A percentile compares a stretch with the other conserved stretches of the same genome.
phyloP scores from a whole-genome alignment of 495 filamentous ascomycete species.

The Aspergillus olivimuriae region DNA sequence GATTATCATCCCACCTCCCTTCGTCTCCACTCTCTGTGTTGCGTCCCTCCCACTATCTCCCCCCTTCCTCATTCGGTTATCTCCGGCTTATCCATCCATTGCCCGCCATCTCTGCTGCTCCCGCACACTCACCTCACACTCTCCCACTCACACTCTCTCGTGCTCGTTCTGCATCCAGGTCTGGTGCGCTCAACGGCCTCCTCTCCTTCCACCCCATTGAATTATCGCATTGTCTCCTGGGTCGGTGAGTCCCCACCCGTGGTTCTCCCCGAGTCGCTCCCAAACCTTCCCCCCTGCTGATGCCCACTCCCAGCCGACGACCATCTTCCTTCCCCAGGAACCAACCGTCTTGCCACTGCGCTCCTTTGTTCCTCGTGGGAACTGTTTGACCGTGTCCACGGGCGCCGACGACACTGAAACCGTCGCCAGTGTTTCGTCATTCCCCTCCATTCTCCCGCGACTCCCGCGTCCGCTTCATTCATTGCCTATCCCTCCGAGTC shows the following conservation, averaged over 20 bases:
- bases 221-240: not conserved
- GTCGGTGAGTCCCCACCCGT: slow-evolving; percentile 6
- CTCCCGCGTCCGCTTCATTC: no score
- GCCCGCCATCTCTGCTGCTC: not conserved
- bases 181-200: no score
- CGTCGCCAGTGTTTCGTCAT: no score
- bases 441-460: no score
- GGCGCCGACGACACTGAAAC: no score
- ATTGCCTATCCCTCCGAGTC: no score
- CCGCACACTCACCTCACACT: not conserved
- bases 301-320: slow-evolving; percentile 7
- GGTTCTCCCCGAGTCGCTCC: slow-evolving; percentile 5
- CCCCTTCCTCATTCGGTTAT: slow-evolving; percentile 28
- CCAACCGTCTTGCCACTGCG: slow-evolving; percentile 14
- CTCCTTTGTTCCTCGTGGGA: slow-evolving; percentile 4
- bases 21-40: slow-evolving; percentile 3
- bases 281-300: slow-evolving; percentile 18
- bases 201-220: slow-evolving; percentile 4
- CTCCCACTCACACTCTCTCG: not conserved
- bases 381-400: no score
- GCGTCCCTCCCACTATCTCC: slow-evolving; percentile 28
- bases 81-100: slow-evolving; percentile 23
- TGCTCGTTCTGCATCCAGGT: slow-evolving; percentile 4
- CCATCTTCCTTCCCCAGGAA: slow-evolving; percentile 20
- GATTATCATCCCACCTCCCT: slow-evolving; percentile 4